Evolutionary conservation across 2,329 filamentous ascomycete genomes (phyloP), one percentile per base, ranked within the genome.

Genomic region (Keithomyces neogunnii): DNA sequence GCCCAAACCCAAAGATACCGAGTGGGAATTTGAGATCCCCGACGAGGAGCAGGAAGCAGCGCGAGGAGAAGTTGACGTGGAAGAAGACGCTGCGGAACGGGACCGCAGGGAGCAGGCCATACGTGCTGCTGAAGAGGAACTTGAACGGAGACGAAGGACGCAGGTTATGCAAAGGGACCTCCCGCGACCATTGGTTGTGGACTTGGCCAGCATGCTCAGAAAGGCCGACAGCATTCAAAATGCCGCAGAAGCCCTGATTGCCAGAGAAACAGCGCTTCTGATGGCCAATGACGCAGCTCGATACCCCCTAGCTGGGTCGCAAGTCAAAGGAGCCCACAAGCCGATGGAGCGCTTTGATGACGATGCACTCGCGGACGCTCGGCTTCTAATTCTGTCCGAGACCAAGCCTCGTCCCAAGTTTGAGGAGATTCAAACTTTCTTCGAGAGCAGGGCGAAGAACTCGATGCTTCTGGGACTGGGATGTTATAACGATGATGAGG

Each of bases 11-110:
- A 96, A 95, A 63, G 89, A 96, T 63, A 86, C 83, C 0, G 91
- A 96, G 58, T 97, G 89, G 86, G 93, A 97, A 59, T 81, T 97
- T 45, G 92, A 96, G 64, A 72, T 95, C 35, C 92, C 92, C 0
- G 89, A 95, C 40, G 90, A 96, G 56, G 77, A 86, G 56, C 73
- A 80, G 55, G 88, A 93, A 59, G 62, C 71, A 3, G 67, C 55
- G 30, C 60, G 63, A n/a, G 59, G 64, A 2, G 69, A 69, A 4
- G 72, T 77, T 29, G 75, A 81, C 49, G 61, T 77, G 9, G 79
- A 80, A 50, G 77, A 80, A 58, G 76, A 79, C 56, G 74, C 76
- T 4, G 89, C 88, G 13, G 83, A 91, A 57, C 81, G 88, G 36
- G 93, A 97, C 65, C 81, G 83, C 51, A 80, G 88, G 53, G 89